Evolutionary conservation across 2,329 filamentous ascomycete genomes (phyloP), one percentile per base, ranked within the genome.

Genomic region (Xylaria sp.): DNA sequence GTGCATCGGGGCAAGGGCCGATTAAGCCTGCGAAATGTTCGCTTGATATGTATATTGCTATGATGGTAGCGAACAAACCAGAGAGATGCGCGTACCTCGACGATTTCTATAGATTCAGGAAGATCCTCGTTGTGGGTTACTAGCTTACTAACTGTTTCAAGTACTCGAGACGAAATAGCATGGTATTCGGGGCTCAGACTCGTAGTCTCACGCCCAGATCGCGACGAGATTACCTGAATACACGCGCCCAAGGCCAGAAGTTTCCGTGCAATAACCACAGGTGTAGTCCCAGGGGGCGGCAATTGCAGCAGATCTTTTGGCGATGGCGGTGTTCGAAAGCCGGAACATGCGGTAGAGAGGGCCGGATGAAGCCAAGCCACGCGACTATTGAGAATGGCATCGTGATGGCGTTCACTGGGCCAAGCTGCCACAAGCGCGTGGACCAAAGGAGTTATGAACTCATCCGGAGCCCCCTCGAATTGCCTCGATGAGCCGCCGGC

Each of bases 121-220:
- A 88, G 73, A 2, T 82, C 81, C 59, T 86, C 82, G 30, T 86
- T 81, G 14, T 78, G 79, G 0, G 82, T 84, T 0, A 88, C 81
- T 7, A 79, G 69, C 4, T 72, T 75, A 12, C 73, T 77, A 1
- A 77, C 77, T 0, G 74, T 74, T 14, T 79, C 75, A 2, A 80
- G 74, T 59, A 45, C 63, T 34, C 57, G 59, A 36, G 66, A 58
- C 39, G 65, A 61, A 24, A 67, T n/a, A 21, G 27, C 36, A 7
- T 24, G 67, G n/a, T 62, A 62, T 30, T 69, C 54, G 3, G 47
- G 7, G n/a, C 30, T 36, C 30, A 24, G 27, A 17, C 36, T 19
- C 6, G 42, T 32, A 8, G 4, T 19, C 1, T 61, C 60, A 7
- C 30, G 32, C 27, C 45, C 34, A 17, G 51, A 48, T 36, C 62